Base-by-base conservation (phyloP, 1,284 basidiomycete species). In the Marasmius tenuissimus region DNA sequence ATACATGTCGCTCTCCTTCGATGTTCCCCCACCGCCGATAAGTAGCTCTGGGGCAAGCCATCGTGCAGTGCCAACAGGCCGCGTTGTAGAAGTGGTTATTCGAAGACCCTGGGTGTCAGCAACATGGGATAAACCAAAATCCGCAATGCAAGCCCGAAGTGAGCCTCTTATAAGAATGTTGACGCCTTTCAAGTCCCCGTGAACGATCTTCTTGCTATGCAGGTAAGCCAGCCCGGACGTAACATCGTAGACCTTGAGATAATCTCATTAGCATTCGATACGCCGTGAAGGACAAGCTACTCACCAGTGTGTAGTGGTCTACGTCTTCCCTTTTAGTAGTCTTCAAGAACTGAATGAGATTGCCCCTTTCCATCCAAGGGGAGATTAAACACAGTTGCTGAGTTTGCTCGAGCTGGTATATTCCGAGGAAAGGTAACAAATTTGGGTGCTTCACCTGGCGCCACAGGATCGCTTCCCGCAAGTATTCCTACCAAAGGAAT, bases 351-450 rank as follows among this genome's bases (percentile, higher is more conserved):
- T 58, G 39, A 20, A 51, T 16, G 20, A 58, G 42, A n/a, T 39
- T 58, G 5, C 57, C 45, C n/a, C 50, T 58, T 20, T 27, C 20
- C 57, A 58, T 58, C 57, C 57, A 58, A 4, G 57, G 57, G 34
- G 57, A 58, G 22, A 58, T 48, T n/a, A 58, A 16, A 35, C 57
- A 58, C 38, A 59, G 59, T 18, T 63, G 63, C 27, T 49, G 55
- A 60, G 58, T 45, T 55, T 51, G 52, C 50, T 45, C 57, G 60
- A 50, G 33, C 16, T 50, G 38, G 52, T 51, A 33, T 16, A 58
- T 27, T 16, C 57, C 57, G 5, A 58, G 33, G 33, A 50, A 58
- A 37, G 42, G 57, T 27, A 58, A 48, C 33, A 58, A 14, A 50
- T 51, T 58, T 12, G 42, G 45, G 20, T 58, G 57, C 22, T 37